Base-by-base conservation (phyloP, 164 flowering plant genomes). In the Warburgia ugandensis region DNA sequence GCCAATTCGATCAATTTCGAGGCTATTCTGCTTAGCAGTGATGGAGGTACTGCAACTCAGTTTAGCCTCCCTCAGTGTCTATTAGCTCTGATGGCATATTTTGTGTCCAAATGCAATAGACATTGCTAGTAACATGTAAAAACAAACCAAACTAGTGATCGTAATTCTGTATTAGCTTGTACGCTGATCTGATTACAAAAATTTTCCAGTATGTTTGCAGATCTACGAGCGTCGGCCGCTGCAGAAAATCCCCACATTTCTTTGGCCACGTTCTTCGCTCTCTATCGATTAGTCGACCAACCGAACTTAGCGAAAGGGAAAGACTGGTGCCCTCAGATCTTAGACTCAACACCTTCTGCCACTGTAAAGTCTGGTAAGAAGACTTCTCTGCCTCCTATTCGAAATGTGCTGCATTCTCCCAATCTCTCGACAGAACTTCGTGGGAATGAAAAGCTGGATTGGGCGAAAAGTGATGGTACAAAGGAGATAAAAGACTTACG, bases 171-270 rank as follows among this genome's bases (percentile, higher is more conserved):
- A 20, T 53, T 12, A 53, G 13, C 26, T 28, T 42, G 25, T 21
- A 17, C 22, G 25, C 22, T 16, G 8, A 7, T 11, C 35, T 54
- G 10, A 14, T 48, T 30, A 22, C n/a, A 47, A 33, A 25, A 21
- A n/a, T 31, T 45, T 11, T 63, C 62, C 85, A 90, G 97, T 46
- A 68, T 77, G 67, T 91, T 91, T 66, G 75, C 94, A 1, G 85
- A 86, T 54, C 73, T 84, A 10, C 65, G 78, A 42, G 68, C 84
- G 12, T 63, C 77, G 41, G 82, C 88, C n/a, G 70, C 88, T 3
- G 66, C 63, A 8, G 73, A 75, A 30, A 66, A 77, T 38, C 85
- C 80, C n/a, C 85, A 79, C 39, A 32, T 66, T 41, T 52, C 62
- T 35, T 58, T 91, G 42, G 35, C 75, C 57, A 87, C 73, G 58